Percentiles rank a stretch among this genome's conserved stretches.
phyloP scores from a whole-genome alignment of 75 land plant genomes.

The Larix kaempferi region DNA sequence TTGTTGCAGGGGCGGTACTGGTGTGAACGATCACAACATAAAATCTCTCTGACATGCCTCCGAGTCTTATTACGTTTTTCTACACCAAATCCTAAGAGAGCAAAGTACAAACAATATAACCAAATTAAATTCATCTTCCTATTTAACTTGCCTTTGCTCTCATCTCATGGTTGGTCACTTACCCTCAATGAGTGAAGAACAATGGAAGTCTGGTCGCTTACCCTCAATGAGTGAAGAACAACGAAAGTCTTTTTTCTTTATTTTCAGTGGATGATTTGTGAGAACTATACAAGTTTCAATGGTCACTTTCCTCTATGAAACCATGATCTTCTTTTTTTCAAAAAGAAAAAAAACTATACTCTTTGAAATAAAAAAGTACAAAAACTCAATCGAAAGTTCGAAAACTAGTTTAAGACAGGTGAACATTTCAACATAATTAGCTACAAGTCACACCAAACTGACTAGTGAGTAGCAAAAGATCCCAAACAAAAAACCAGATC shows the following conservation, averaged over 20 bases:
- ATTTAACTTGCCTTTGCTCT: background rate
- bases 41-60: background rate
- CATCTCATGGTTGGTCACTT: background rate
- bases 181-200: background rate
- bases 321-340: no score
- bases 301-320: background rate
- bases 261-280: background rate
- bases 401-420: no score
- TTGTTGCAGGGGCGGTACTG: slow-evolving; percentile 48
- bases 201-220: no score
- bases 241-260: no score
- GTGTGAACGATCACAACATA: slow-evolving; percentile 46
- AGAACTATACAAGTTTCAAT: background rate
- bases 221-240: background rate
- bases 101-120: no score
- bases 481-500: no score
- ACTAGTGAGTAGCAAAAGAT: no score
- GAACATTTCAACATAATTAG: no score
- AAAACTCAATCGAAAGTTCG: no score
- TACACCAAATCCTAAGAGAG: background rate
- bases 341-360: no score
- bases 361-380: no score
- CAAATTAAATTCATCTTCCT: background rate
- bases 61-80: background rate
- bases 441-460: no score